phyloP scores from a whole-genome alignment of 352 stramenopile species.

The Phytophthora litchii region DNA sequence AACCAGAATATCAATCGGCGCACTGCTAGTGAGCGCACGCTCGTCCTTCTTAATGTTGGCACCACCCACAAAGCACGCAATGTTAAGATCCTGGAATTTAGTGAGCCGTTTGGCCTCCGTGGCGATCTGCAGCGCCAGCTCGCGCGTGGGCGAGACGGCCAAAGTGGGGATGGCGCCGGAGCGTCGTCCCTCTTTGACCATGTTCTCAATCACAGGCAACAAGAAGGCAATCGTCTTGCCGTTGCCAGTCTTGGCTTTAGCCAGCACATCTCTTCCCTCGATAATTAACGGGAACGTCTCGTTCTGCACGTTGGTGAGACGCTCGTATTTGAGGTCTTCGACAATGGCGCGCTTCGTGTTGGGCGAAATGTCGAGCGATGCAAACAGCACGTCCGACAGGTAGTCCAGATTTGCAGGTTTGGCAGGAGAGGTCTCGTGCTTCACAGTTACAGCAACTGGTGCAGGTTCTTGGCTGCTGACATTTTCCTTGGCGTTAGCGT shows the following conservation, averaged over 20 bases:
- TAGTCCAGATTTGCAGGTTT: constrained; percentile 48
- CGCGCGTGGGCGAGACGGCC: constrained; percentile 95
- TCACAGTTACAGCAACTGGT: constrained; percentile 8
- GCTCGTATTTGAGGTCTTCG: constrained; percentile 85
- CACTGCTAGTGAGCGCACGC: constrained; percentile 36
- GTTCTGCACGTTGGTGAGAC: constrained; percentile 91
- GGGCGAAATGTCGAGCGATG: constrained; percentile 59
- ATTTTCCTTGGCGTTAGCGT: constrained; percentile 9
- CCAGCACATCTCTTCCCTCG: constrained; percentile 90
- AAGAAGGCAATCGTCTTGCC: constrained; percentile 92
- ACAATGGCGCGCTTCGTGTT: constrained; percentile 73
- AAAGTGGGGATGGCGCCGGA: constrained; percentile 90
- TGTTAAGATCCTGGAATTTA: constrained; percentile 81
- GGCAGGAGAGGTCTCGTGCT: constrained; percentile 6
- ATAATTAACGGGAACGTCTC: constrained; percentile 79
- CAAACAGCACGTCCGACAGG: constrained; percentile 63
- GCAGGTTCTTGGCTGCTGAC: constrained; percentile 3
- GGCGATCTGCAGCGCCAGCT: constrained; percentile 96
- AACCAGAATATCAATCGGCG: constrained; percentile 92
- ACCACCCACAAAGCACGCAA: constrained; percentile 86
- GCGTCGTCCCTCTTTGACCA: constrained; percentile 62
- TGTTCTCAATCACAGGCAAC: constrained; percentile 78
- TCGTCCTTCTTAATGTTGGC: constrained; percentile 86
- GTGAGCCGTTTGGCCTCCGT: constrained; percentile 88
- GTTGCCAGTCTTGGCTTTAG: constrained; percentile 89